Base-by-base conservation (phyloP, 768 basidiomycete genomes). In the Mycena albidolilacea region DNA sequence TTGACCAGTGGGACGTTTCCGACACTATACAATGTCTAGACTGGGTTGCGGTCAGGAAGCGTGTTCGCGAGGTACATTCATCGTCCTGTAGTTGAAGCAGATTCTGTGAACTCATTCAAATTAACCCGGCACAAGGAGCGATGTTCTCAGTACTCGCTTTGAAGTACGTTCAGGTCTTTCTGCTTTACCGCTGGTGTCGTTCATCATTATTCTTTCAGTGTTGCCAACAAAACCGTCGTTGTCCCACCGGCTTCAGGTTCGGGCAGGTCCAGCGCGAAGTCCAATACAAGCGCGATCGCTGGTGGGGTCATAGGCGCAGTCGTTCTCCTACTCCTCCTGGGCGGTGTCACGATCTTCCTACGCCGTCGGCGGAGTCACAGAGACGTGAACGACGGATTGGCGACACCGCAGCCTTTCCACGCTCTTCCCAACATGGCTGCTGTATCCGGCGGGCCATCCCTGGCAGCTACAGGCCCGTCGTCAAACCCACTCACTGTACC, bases 41-140 rank as follows among this genome's bases (percentile, higher is more conserved):
- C 73, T 38, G 82, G 81, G 10, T 52, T 60, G 2, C 64, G 73
- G 2, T 37, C 69, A 8, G 64, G 14, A 1, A 75, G 72, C 57
- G 80, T 78, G n/a, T 67, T 43, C 30, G 76, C 77, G 4, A 80
- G 76, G 77, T 77, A 61, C 19, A 38, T 38, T 37, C 5, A 21
- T 19, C 14, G 17, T 35, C 11, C 61, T 4, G 21, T 30, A 11
- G 4, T n/a, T 30, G 37, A n/a, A 2, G 15, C 43, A 14, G 1
- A 43, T 39, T 65, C 69, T n/a, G 19, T 59, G 38, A 59, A 11
- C 43, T 41, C 23, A 19, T 59, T 15, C 72, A 52, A 21, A 10
- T 59, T n/a, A 83, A 81, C 65, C 79, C 82, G 43, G 82, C 79
- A 7, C 81, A 82, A 70, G 84, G 84, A 6, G 82, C 83, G 0